These are phyloP conservation scores for Mortierella sp. DNA, from an alignment of 371 early-diverging fungal species.

Conservation along the genomic window DNA sequence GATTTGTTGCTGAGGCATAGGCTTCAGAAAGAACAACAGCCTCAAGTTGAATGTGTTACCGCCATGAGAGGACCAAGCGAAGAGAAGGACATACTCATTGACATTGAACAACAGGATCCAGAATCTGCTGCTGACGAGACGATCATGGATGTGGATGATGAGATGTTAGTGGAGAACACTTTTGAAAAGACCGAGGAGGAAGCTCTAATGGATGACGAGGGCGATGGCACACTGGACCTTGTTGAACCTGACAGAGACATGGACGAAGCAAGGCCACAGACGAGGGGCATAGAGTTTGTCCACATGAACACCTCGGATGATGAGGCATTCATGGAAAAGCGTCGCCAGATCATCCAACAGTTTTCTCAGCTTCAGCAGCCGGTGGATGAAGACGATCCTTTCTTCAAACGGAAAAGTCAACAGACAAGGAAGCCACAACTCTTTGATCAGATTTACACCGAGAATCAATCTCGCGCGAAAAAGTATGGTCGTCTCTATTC, in stretches of 20 bases:
- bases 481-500: constrained; percentile 57
- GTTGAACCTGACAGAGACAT: constrained; percentile 26
- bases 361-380: constrained; percentile 36
- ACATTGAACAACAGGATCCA: constrained; percentile 15
- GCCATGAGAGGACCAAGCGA: not conserved
- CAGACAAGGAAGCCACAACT: constrained; percentile 49
- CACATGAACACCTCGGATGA: constrained; percentile 17
- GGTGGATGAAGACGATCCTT: constrained; percentile 56
- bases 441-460: constrained; percentile 62
- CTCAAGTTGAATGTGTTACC: not conserved
- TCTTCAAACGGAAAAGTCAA: constrained; percentile 53
- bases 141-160: constrained; percentile 16
- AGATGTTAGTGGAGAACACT: not conserved
- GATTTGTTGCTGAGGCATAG: constrained; percentile 21
- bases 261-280: constrained; percentile 14
- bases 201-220: not conserved
- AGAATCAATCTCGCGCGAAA: constrained; percentile 68
- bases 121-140: not conserved
- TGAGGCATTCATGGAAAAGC: constrained; percentile 18
- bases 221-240: constrained; percentile 10
- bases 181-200: not conserved
- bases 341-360: constrained; percentile 21
- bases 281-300: constrained; percentile 30
- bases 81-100: constrained; percentile 10
- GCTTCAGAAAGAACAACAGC: constrained; percentile 13